Conservation (phyloP, 495 filamentous ascomycete genomes). For the Paragyromitra xinjiangensis region DNA sequence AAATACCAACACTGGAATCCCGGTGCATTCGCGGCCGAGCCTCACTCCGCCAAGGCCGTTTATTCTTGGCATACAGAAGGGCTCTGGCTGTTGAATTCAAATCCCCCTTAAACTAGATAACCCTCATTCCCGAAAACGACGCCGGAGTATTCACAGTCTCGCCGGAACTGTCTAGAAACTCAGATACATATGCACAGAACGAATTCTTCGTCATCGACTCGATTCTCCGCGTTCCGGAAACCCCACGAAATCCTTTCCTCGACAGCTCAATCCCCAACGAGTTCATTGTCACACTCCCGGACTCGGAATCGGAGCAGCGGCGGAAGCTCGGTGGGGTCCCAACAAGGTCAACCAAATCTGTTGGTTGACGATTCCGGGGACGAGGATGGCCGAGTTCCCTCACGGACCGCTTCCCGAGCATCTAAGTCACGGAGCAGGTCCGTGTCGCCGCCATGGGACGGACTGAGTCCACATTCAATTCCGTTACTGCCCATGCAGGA, state of each 20-base stretch:
- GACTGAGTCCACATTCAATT: conserved; percentile 35
- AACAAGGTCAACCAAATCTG: conserved; percentile 47
- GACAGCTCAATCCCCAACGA: conserved; percentile 5
- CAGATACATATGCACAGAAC: conserved; percentile 38
- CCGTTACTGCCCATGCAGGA: conserved; percentile 52
- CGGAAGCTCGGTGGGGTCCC: conserved; percentile 50
- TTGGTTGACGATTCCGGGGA: conserved; percentile 46
- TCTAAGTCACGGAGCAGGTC: conserved; percentile 51
- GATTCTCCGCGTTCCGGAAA: conserved; percentile 50
- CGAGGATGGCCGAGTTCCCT: conserved; percentile 30
- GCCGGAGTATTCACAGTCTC: not conserved
- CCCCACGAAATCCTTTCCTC: conserved; percentile 55
- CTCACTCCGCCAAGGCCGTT: not conserved
- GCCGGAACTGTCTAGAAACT: not conserved
- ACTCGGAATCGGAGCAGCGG: conserved; percentile 54
- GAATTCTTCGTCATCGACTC: conserved; percentile 37
- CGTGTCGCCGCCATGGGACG: conserved; percentile 50
- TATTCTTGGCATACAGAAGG: conserved; percentile 6
- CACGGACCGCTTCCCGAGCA: conserved; percentile 23
- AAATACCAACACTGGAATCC: not conserved
- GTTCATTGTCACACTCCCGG: conserved; percentile 51
- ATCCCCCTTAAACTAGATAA: conserved; percentile 10
- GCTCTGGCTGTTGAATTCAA: not conserved
- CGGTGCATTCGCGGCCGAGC: not conserved
- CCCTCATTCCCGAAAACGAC: conserved; percentile 2